Conservation (phyloP, 306 rosid genomes). For the Malus sieversii region DNA sequence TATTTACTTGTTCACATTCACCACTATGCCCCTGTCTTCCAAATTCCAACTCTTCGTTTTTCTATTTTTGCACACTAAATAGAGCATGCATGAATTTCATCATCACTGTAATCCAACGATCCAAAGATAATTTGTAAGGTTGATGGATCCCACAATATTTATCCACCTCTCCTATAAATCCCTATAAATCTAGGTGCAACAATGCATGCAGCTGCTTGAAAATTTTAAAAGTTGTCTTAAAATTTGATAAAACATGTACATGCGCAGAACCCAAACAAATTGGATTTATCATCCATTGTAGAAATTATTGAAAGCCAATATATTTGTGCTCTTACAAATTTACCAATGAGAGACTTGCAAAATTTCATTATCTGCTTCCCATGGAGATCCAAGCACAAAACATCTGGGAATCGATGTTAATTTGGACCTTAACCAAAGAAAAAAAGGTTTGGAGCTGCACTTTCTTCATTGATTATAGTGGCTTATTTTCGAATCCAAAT, state of each 20-base stretch:
- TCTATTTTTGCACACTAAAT: background rate
- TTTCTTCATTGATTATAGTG: background rate
- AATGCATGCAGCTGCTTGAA: background rate
- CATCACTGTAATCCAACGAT: background rate
- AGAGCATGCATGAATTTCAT: conserved; percentile 8
- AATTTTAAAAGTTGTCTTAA: background rate
- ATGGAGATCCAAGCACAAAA: background rate
- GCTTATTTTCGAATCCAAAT: conserved; percentile 5
- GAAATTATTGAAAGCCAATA: background rate
- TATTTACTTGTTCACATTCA: conserved; percentile 12
- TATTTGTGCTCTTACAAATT: background rate
- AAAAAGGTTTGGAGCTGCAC: background rate
- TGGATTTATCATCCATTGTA: background rate
- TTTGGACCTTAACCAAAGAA: conserved; percentile 4
- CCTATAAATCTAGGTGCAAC: background rate
- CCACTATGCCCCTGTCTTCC: background rate
- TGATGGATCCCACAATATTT: conserved; percentile 14
- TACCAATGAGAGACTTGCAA: background rate
- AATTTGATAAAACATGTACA: background rate
- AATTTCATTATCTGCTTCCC: background rate
- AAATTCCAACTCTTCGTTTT: background rate
- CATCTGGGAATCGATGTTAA: conserved; percentile 3
- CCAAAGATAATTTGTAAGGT: background rate
- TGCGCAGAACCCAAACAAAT: conserved; percentile 1
- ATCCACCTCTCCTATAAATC: background rate